Conservation (phyloP, 2,329 filamentous ascomycete genomes). For the Ophiognomonia clavigignenti-juglandacearum region DNA sequence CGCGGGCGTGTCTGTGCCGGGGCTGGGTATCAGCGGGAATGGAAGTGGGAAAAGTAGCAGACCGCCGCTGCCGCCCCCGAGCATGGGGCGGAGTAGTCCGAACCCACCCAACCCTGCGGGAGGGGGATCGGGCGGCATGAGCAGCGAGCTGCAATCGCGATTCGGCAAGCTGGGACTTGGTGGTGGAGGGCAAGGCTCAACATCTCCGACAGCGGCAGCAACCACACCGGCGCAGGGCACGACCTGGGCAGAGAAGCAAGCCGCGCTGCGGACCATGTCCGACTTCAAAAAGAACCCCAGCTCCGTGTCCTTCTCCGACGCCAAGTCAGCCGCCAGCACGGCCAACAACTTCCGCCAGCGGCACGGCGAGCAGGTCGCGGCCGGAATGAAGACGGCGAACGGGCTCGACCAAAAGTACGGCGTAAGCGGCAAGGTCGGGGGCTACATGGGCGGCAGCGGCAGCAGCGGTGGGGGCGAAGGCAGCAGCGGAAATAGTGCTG, state of each 20-base stretch:
- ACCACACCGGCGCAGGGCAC: constrained; percentile 43
- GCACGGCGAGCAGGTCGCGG: constrained; percentile 62
- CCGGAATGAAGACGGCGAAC: constrained; percentile 53
- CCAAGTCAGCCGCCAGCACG: constrained; percentile 52
- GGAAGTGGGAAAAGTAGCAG: no score
- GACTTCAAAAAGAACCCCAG: constrained; percentile 57
- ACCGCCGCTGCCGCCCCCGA: constrained; percentile 20
- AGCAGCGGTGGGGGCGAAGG: neutral
- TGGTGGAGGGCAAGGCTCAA: neutral
- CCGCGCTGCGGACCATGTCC: constrained; percentile 56
- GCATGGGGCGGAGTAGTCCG: constrained; percentile 10
- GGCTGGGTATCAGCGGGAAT: constrained; percentile 58
- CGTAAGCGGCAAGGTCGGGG: constrained; percentile 35
- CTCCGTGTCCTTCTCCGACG: constrained; percentile 55
- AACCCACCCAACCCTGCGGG: neutral
- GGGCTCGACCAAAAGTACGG: constrained; percentile 59
- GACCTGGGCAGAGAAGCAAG: constrained; percentile 60
- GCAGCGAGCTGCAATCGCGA: constrained; percentile 65
- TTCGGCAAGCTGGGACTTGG: constrained; percentile 52
- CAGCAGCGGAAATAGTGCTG: neutral
- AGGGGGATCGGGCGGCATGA: constrained; percentile 40
- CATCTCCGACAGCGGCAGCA: constrained; percentile 20
- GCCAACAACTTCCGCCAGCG: constrained; percentile 66
- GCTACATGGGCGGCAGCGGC: constrained; percentile 16
- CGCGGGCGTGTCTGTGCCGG: constrained; percentile 74